phyloP scores from a whole-genome alignment of 331 rosid species.

The Acacia pycnantha region DNA sequence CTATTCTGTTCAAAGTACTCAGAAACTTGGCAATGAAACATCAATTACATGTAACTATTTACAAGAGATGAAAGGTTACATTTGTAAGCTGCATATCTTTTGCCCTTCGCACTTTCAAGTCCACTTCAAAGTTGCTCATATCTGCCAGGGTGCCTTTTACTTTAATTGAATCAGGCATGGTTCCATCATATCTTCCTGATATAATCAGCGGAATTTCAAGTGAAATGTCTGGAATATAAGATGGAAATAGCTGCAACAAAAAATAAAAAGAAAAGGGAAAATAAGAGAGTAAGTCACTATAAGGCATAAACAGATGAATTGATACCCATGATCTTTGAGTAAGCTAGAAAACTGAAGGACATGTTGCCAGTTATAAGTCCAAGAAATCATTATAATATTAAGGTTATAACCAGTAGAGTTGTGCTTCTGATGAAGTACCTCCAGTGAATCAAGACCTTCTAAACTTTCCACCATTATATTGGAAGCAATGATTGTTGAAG shows the following conservation, averaged over 20 bases:
- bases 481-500: conserved; percentile 66
- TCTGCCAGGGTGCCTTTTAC: conserved; percentile 74
- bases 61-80: conserved; percentile 47
- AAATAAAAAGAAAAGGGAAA: background rate
- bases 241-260: conserved; percentile 70
- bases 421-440: conserved; percentile 48
- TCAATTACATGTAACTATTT: background rate
- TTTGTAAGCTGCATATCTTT: conserved; percentile 74
- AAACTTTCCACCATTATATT: conserved; percentile 54
- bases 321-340: conserved; percentile 7
- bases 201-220: conserved; percentile 66
- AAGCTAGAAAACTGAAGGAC: conserved; percentile 4
- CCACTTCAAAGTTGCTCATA: conserved; percentile 55
- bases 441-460: conserved; percentile 70
- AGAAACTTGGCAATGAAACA: background rate
- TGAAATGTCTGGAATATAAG: conserved; percentile 73
- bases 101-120: conserved; percentile 64
- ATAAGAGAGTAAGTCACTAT: background rate
- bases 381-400: conserved; percentile 5
- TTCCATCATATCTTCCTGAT: conserved; percentile 87
- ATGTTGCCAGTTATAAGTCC: conserved; percentile 13
- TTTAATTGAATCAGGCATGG: conserved; percentile 60
- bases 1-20: background rate
- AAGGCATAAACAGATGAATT: conserved; percentile 6
- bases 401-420: background rate